These are phyloP conservation scores for Schizochytrium sp. DNA, from an alignment of 108 stramenopile species.

Conservation along the genomic window DNA sequence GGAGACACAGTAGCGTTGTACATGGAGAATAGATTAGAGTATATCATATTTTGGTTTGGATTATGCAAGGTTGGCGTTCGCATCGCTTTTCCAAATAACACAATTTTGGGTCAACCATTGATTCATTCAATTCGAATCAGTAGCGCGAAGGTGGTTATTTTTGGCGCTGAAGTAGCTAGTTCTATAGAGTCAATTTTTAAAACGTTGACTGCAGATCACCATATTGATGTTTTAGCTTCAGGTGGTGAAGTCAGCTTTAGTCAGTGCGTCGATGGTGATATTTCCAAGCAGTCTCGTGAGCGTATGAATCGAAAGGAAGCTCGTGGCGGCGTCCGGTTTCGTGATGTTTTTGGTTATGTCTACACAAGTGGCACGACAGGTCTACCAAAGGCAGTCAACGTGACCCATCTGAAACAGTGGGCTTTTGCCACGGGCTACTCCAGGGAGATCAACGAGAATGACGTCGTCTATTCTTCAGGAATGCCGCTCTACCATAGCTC, in stretches of 20 bases:
- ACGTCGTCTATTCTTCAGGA: slow-evolving; percentile 70
- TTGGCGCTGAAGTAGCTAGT: slow-evolving; percentile 37
- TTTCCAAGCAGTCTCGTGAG: not conserved
- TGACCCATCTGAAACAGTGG: slow-evolving; percentile 66
- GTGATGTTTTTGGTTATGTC: slow-evolving; percentile 58
- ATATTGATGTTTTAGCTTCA: not conserved
- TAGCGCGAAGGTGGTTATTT: slow-evolving; percentile 61
- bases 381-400: slow-evolving; percentile 72
- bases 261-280: not conserved
- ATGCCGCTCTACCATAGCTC: slow-evolving; percentile 77
- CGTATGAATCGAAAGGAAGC: not conserved
- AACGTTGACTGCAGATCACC: not conserved
- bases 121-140: slow-evolving; percentile 62
- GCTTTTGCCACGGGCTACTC: slow-evolving; percentile 57
- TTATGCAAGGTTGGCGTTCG: slow-evolving; percentile 64
- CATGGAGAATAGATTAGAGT: slow-evolving; percentile 66
- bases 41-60: slow-evolving; percentile 64
- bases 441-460: slow-evolving; percentile 40
- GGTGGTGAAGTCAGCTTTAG: not conserved
- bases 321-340: not conserved
- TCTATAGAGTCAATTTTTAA: not conserved
- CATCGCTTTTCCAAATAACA: slow-evolving; percentile 67
- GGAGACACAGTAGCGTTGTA: slow-evolving; percentile 67
- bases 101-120: slow-evolving; percentile 57
- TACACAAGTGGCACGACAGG: slow-evolving; percentile 75